These are phyloP conservation scores for Blastobotrys elegans DNA, from an alignment of 1,139 yeast species.

Conservation along the genomic window DNA sequence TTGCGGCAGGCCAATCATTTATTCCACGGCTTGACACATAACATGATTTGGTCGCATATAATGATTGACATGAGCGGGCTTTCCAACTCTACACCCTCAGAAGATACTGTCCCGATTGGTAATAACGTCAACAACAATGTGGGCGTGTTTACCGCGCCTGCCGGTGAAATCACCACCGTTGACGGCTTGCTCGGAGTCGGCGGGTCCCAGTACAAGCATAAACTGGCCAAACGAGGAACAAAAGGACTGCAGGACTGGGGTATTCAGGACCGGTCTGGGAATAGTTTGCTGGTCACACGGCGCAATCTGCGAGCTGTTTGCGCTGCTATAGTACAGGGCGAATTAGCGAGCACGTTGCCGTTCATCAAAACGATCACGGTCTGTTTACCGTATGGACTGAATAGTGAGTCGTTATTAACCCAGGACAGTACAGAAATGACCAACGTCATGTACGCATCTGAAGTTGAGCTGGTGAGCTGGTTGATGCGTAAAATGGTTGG, in stretches of 20 bases:
- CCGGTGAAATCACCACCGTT: neutral
- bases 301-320: slow-evolving; percentile 2
- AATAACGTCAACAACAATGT: no score
- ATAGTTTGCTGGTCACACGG: neutral
- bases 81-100: neutral
- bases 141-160: neutral
- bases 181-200: neutral
- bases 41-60: slow-evolving; percentile 5
- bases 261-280: neutral
- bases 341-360: neutral
- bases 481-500: neutral
- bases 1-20: neutral
- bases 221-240: neutral
- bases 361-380: neutral
- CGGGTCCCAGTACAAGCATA: slow-evolving; percentile 1
- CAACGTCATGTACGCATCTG: neutral
- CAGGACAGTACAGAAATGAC: neutral
- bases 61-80: slow-evolving; percentile 1
- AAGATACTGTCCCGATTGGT: no score
- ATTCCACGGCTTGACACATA: neutral
- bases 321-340: slow-evolving; percentile 1
- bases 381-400: neutral
- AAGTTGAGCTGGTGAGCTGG: slow-evolving; percentile 1
- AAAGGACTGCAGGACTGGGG: neutral
- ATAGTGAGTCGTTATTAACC: neutral